phyloP scores from a whole-genome alignment of 139 green algal species.

The Picochlorum sp. region DNA sequence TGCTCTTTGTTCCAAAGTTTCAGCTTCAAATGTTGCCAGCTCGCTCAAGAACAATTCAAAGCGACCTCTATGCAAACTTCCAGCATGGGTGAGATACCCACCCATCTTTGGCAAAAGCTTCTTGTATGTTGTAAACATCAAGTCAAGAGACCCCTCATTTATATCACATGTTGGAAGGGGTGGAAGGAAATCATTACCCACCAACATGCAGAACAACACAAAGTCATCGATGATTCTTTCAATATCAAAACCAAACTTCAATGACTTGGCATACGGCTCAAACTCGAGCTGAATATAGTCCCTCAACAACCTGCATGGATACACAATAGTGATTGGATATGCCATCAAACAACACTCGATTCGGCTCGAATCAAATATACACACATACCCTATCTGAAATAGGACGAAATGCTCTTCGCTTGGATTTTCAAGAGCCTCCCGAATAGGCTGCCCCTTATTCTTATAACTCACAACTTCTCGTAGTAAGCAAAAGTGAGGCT shows the following conservation, averaged over 20 bases:
- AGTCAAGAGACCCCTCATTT: conserved; percentile 72
- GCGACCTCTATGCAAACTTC: conserved; percentile 47
- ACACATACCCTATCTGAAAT: conserved; percentile 73
- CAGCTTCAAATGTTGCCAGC: conserved; percentile 56
- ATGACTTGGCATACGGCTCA: background rate
- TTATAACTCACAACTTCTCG: conserved; percentile 66
- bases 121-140: conserved; percentile 85
- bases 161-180: conserved; percentile 85
- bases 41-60: conserved; percentile 59
- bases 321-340: background rate
- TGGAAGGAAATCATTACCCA: conserved; percentile 94
- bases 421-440: conserved; percentile 82
- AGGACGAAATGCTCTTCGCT: conserved; percentile 86
- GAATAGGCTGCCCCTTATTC: conserved; percentile 60
- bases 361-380: background rate
- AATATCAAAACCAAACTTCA: conserved; percentile 51
- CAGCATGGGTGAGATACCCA: conserved; percentile 78
- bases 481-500: conserved; percentile 94
- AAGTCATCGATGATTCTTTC: conserved; percentile 92
- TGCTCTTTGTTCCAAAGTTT: conserved; percentile 65
- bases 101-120: conserved; percentile 63
- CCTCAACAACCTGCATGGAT: conserved; percentile 56
- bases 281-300: conserved; percentile 88
- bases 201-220: conserved; percentile 91
- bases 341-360: no score